phyloP scores from a whole-genome alignment of 306 rosid species.

The Vigna nakashimae region DNA sequence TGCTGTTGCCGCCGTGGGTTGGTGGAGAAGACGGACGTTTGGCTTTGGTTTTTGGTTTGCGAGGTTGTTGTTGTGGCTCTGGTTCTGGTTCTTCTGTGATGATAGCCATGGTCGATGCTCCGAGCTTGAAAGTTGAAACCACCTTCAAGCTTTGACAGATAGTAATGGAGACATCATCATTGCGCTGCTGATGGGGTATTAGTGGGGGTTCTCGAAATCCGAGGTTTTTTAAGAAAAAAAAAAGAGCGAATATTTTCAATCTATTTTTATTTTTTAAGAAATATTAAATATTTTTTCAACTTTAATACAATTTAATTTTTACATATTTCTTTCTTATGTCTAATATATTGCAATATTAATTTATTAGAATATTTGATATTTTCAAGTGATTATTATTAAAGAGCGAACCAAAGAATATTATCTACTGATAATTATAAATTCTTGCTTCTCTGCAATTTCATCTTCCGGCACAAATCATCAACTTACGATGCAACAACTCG shows the following conservation, averaged over 20 bases:
- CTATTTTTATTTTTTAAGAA: no score
- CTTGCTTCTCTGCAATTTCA: not conserved
- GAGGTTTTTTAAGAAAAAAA: not conserved
- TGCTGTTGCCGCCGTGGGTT: not conserved
- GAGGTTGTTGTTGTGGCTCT: not conserved
- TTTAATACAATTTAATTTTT: no score
- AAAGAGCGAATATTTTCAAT: no score
- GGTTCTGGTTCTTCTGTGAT: slow-evolving; percentile 62
- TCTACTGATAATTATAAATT: not conserved
- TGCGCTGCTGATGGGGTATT: not conserved
- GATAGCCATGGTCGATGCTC: slow-evolving; percentile 66
- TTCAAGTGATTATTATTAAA: no score
- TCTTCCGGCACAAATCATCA: not conserved
- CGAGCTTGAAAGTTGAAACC: not conserved
- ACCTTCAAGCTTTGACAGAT: not conserved
- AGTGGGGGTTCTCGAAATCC: not conserved
- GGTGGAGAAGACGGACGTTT: not conserved
- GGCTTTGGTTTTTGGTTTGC: slow-evolving; percentile 46
- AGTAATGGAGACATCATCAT: slow-evolving; percentile 7
- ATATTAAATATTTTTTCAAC: no score
- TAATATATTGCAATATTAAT: no score
- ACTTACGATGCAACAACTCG: slow-evolving; percentile 49
- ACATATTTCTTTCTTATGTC: no score
- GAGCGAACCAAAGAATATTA: not conserved
- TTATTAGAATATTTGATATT: no score